Evolutionary conservation across 2,329 filamentous ascomycete species (phyloP).

Genomic region (Colletotrichum plurivorum): DNA sequence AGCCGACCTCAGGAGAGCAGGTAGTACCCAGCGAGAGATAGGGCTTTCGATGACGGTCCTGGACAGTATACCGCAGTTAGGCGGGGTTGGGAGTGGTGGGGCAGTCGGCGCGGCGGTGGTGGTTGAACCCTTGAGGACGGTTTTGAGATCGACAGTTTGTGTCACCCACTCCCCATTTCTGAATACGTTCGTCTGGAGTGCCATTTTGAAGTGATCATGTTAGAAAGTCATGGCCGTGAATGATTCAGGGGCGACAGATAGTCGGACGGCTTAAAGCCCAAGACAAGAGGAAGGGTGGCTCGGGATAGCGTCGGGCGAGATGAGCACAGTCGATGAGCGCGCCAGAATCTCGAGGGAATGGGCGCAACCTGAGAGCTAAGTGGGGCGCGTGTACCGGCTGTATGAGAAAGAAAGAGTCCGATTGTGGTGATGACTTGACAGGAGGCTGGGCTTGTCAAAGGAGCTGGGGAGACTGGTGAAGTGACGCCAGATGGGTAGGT

Average conservation of each 20-base stretch:
- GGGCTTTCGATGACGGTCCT: slow-evolving; percentile 85
- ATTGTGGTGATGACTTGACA: not conserved
- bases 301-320: slow-evolving; percentile 2
- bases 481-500: not conserved
- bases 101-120: slow-evolving; percentile 46
- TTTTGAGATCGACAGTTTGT: slow-evolving; percentile 62
- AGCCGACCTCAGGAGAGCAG: slow-evolving; percentile 80
- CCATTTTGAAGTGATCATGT: slow-evolving; percentile 27
- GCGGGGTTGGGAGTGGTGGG: slow-evolving; percentile 54
- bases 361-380: not conserved
- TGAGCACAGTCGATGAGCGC: not conserved
- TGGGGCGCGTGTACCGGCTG: slow-evolving; percentile 17
- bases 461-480: not conserved
- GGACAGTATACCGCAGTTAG: slow-evolving; percentile 80
- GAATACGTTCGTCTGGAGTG: slow-evolving; percentile 68
- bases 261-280: not conserved
- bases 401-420: slow-evolving; percentile 18
- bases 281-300: not conserved
- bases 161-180: slow-evolving; percentile 71
- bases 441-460: slow-evolving; percentile 7
- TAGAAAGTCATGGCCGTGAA: slow-evolving; percentile 30
- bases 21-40: slow-evolving; percentile 81
- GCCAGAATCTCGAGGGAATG: not conserved
- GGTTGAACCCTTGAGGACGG: slow-evolving; percentile 56
- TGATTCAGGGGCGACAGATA: not conserved